Percentiles rank a stretch among this genome's conserved stretches.
These are phyloP conservation scores for Cyberlindnera euphorbiae DNA, from an alignment of 805 yeast genomes.

Conservation along the genomic window DNA sequence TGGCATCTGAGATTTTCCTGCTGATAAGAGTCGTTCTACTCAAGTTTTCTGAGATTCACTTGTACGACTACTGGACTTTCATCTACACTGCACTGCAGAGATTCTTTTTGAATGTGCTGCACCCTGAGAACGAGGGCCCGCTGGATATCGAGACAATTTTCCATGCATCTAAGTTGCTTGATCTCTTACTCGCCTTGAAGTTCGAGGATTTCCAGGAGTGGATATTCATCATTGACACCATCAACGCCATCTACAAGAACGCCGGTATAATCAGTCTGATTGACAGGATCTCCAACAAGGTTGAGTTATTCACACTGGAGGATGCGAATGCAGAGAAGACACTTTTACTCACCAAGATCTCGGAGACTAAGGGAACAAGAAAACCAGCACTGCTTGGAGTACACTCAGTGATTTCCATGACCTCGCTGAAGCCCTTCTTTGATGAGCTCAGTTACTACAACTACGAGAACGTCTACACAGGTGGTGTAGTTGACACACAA, in stretches of 20 bases:
- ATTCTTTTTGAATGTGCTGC: conserved; percentile 38
- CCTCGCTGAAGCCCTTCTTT: conserved; percentile 57
- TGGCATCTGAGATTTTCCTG: conserved; percentile 42
- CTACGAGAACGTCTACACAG: conserved; percentile 61
- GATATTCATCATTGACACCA: conserved; percentile 73
- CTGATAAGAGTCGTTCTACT: conserved; percentile 63
- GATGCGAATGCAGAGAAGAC: conserved; percentile 19
- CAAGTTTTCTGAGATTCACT: conserved; percentile 57
- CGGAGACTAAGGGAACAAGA: conserved; percentile 27
- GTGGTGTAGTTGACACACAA: conserved; percentile 37
- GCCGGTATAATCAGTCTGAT: conserved; percentile 24
- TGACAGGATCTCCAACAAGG: conserved; percentile 20
- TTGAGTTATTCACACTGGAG: conserved; percentile 20
- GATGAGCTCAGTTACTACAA: conserved; percentile 58
- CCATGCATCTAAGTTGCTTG: conserved; percentile 73
- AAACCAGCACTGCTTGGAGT: conserved; percentile 35
- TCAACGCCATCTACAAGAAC: conserved; percentile 48
- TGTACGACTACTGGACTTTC: conserved; percentile 65
- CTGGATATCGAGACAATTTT: conserved; percentile 41
- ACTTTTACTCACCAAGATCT: conserved; percentile 15
- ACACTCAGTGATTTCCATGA: conserved; percentile 33
- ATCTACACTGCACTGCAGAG: conserved; percentile 57
- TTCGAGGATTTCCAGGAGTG: conserved; percentile 85
- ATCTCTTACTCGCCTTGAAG: conserved; percentile 60
- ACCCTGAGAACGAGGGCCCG: conserved; percentile 26